Evolutionary conservation across 768 basidiomycete genomes (phyloP).

Genomic region (Mycena venus): DNA sequence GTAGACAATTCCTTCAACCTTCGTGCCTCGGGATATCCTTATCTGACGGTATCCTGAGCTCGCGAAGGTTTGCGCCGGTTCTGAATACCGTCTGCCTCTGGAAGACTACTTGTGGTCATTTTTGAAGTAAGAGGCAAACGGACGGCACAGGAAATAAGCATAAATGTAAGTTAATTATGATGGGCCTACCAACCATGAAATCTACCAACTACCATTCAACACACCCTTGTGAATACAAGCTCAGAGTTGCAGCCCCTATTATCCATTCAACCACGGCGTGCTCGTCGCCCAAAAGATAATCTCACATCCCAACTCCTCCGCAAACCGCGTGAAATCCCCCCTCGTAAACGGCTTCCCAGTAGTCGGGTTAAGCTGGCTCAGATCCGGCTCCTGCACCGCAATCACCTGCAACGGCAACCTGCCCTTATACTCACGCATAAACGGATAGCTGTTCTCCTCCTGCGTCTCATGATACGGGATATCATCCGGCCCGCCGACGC

Average conservation of each 20-base stretch:
- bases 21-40: too few relatives aligned
- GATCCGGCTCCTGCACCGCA: not conserved
- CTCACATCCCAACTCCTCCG: not conserved
- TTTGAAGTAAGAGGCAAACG: too few relatives aligned
- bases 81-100: too few relatives aligned
- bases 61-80: too few relatives aligned
- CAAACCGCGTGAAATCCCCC: not conserved
- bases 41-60: too few relatives aligned
- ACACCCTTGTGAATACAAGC: too few relatives aligned
- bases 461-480: not conserved
- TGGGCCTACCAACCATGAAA: too few relatives aligned
- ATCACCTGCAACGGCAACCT: not conserved
- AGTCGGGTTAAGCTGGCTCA: not conserved
- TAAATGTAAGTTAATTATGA: too few relatives aligned
- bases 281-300: not conserved
- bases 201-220: too few relatives aligned
- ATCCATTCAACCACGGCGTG: not conserved
- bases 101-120: too few relatives aligned
- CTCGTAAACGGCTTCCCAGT: not conserved
- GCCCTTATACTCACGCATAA: not conserved
- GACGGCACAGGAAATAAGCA: too few relatives aligned
- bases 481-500: not conserved
- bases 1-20: too few relatives aligned
- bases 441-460: not conserved
- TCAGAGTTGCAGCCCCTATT: not conserved